These are phyloP conservation scores for Talaromyces piceae DNA, from an alignment of 2,329 filamentous ascomycete genomes.

Conservation along the genomic window DNA sequence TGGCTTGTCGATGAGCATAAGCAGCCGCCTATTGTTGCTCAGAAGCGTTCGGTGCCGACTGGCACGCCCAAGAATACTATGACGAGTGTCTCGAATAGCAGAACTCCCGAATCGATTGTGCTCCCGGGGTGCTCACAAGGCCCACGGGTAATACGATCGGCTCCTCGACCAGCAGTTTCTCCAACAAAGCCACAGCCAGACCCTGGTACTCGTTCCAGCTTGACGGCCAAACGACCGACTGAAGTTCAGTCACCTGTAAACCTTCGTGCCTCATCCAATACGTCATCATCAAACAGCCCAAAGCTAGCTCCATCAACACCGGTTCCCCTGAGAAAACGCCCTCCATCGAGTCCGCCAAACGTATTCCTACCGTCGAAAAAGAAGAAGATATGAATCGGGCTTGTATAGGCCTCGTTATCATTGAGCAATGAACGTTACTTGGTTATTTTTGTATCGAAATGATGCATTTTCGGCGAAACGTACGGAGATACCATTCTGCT, in stretches of 20 bases:
- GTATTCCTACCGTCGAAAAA: slow-evolving; percentile 17
- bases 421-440: neutral
- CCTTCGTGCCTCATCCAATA: neutral
- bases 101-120: neutral
- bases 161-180: neutral
- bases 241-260: neutral
- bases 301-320: neutral
- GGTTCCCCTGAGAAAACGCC: slow-evolving; percentile 2
- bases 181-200: neutral
- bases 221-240: neutral
- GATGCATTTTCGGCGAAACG: neutral
- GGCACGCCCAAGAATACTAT: neutral
- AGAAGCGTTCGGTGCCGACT: neutral
- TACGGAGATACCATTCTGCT: neutral
- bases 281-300: neutral
- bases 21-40: slow-evolving; percentile 13
- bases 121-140: neutral
- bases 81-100: neutral
- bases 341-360: slow-evolving; percentile 14
- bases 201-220: slow-evolving; percentile 1
- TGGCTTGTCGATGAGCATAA: slow-evolving; percentile 37
- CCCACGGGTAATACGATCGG: neutral
- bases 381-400: slow-evolving; percentile 5
- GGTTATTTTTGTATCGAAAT: neutral
- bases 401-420: neutral